Base-by-base conservation (phyloP, 441 rosid species). In the Codiaeum variegatum region DNA sequence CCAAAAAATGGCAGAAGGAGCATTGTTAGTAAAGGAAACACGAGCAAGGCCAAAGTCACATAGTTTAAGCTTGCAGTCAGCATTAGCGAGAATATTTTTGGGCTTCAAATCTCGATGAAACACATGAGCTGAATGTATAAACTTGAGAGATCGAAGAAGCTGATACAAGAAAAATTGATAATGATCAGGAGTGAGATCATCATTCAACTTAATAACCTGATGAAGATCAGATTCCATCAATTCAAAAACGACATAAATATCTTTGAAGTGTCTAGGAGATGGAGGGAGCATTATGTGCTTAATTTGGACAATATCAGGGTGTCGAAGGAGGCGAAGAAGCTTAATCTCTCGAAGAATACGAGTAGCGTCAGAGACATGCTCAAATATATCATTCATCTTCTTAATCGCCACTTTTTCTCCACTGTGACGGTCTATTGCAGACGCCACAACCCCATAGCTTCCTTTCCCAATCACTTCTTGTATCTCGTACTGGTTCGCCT, bases 191-290 rank as follows among this genome's bases (percentile, higher is more conserved):
- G 97, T 92, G 60, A 96, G 87, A 85, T 93, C 97, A 83, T 92
- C 97, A 70, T 93, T 93, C 4, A 97, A 94, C 81, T 85, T 96
- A 74, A 96, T 93, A 13, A 93, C 97, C 81, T 93, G 98, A 75
- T 96, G 98, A 42, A 93, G 96, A 78, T 96, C 99, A 60, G 98
- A 93, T 83, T 96, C 98, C 98, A 96, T 93, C 78, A 96, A 78
- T 83, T 96, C 98, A 32, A 91, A 96, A 52, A 93, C 94, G 55
- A 96, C 97, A 78, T 93, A 93, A 32, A 96, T 89, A 85, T 96
- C 99, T 69, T 76, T 83, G 75, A 96, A 96, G 70, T 93, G 97
- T 77, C 97, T 79, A 6, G 93, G 88, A 0, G 98, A 93, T 65
- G 98, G 98, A 80, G 99, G 99, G 65, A 95, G 85, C 98, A 93